Conservation (phyloP, 371 early-diverging fungal genomes). For the Mucor sp. region DNA sequence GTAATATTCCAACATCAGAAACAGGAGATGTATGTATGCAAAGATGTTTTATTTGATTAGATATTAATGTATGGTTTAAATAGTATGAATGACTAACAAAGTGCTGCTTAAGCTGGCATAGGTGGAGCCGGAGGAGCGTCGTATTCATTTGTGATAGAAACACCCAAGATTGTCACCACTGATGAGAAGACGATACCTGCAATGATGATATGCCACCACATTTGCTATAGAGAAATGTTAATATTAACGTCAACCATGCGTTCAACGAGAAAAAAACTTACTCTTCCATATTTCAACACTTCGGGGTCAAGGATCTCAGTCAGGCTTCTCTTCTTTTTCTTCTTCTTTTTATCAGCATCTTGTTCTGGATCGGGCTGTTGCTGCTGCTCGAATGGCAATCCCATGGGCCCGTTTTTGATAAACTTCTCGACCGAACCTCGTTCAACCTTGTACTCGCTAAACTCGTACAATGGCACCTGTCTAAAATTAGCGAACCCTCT, state of each 20-base stretch:
- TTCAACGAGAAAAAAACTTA: neutral
- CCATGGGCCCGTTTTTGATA: neutral
- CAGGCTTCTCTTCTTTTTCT: neutral
- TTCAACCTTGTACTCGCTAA: neutral
- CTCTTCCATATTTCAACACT: neutral
- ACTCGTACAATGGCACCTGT: neutral
- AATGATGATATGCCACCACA: constrained; percentile 1
- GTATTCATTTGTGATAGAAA: neutral
- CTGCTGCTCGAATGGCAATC: neutral
- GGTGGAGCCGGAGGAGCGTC: neutral
- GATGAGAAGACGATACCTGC: neutral
- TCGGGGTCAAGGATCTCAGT: neutral
- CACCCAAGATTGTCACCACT: neutral
- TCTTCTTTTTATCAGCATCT: neutral
- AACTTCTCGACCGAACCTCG: neutral
- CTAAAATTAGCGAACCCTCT: neutral
- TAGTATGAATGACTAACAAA: neutral
- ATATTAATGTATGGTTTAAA: neutral
- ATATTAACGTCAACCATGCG: neutral
- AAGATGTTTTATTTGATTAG: neutral
- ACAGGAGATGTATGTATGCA: neutral
- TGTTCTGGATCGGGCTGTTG: neutral
- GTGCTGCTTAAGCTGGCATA: neutral
- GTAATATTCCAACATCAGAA: neutral
- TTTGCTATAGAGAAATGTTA: neutral